Base-by-base conservation (phyloP, 208 protist species). In the Phytomonas sp. region DNA sequence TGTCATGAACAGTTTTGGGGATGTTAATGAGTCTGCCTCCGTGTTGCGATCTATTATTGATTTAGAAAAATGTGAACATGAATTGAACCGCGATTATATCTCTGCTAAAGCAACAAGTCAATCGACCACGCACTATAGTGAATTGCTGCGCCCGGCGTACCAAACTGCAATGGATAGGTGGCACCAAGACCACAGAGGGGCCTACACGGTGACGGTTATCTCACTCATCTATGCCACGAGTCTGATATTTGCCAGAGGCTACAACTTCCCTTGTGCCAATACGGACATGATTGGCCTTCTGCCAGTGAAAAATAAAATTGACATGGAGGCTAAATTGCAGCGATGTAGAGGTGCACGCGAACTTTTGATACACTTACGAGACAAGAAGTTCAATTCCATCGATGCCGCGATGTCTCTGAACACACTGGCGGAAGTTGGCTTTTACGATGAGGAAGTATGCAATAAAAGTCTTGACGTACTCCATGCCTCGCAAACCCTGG, bases 241-340 rank as follows among this genome's bases (percentile, higher is more conserved):
- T 46, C 60, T 71, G 29, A 77, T 94, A 31, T 80, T 91, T 60
- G 86, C 84, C 13, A 78, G 76, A 20, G 67, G 63, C 31, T 93
- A 90, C 70, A 75, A 74, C 26, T 94, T 94, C 67, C 73, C 77
- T 15, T 68, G 88, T 4, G 66, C 77, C 36, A 73, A 68, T 53
- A 77, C 71, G 8, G 87, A 94, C 66, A 84, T 88, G 59, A 67
- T 70, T 31, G 77, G 82, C 11, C 75, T 96, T 11, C 74, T 96
- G 3, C 91, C 91, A 13, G 79, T 83, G 20, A 94, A 94, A 62
- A 83, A 79, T 28, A 88, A 91, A 60, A 71, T 94, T 0, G 81
- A 92, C 30, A 94, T 96, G 89, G 89, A 94, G 72, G 87, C 91
- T 1, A 94, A 94, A 70, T 68, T 96, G 72, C 88, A 94, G 70